Base-by-base conservation (phyloP, 768 basidiomycete species). In the Mycena latifolia region DNA sequence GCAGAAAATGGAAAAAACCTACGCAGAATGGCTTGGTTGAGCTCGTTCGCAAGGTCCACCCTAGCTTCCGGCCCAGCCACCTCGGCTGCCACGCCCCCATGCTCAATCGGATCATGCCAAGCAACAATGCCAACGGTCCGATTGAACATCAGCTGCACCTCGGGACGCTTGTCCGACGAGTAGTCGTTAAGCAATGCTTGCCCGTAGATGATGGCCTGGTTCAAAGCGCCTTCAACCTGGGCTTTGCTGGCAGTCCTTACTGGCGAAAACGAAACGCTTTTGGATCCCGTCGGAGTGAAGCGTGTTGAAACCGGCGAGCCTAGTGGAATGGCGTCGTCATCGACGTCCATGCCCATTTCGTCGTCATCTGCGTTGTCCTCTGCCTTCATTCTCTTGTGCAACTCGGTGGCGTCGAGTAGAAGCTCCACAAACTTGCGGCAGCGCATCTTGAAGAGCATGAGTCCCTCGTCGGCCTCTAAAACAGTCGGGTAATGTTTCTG, bases 361-460 rank as follows among this genome's bases (percentile, higher is more conserved):
- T 78, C 75, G 61, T 82, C 83, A 53, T 81, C 82, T 41, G 76
- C 73, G 48, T 74, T 71, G 68, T 71, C 63, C 71, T 79, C 78
- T 31, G 75, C 77, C 63, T 83, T 83, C 79, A 89, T 85, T 70
- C 79, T 84, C 78, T 91, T 90, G 80, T 88, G 87, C 65, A 91
- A 78, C 66, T 90, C 91, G 7, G 88, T 84, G 12, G 92, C 88
- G 69, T 89, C 87, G 69, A 94, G 73, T 17, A 93, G 86, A 29
- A 94, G 84, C 76, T 96, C 94, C 48, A 96, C 89, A 72, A 96
- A 94, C 77, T 91, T 93, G 71, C 93, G 85, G 78, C 93, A 94
- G 27, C 90, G 86, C 70, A 96, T 77, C 76, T 92, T 93, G 82
- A 95, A 92, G n/a, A 86, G 77, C 78, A 95, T 85, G 18, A 93